These are phyloP conservation scores for Casuarina glauca DNA, from an alignment of 306 rosid species.

Conservation along the genomic window DNA sequence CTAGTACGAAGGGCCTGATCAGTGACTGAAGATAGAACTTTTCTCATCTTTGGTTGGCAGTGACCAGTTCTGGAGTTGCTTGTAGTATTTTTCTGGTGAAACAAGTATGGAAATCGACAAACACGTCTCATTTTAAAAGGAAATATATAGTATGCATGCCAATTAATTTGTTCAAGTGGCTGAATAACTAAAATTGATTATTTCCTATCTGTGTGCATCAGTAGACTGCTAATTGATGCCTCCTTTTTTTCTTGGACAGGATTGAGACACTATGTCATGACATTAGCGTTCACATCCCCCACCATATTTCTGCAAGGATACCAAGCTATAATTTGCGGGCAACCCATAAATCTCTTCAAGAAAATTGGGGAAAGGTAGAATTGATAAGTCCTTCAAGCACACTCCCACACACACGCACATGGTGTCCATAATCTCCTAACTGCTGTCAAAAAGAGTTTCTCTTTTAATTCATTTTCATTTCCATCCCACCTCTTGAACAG, in stretches of 20 bases:
- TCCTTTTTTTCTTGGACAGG: conserved; percentile 50
- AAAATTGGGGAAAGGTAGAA: conserved; percentile 90
- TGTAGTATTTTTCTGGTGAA: conserved; percentile 1
- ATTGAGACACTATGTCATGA: conserved; percentile 84
- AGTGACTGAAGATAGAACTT: not conserved
- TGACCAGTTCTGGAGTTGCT: conserved; percentile 5
- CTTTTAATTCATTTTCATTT: conserved; percentile 16
- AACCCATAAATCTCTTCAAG: conserved; percentile 78
- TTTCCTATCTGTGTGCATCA: conserved; percentile 1
- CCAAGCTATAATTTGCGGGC: conserved; percentile 90
- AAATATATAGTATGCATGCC: conserved; percentile 5
- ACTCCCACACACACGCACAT: not conserved
- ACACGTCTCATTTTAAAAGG: not conserved
- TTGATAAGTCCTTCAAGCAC: not conserved
- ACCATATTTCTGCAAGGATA: conserved; percentile 86
- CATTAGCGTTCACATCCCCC: conserved; percentile 88
- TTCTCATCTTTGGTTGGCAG: conserved; percentile 1
- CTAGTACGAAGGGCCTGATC: conserved; percentile 13
- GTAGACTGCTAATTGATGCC: conserved; percentile 14
- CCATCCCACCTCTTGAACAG: conserved; percentile 41
- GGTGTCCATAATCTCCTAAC: not conserved
- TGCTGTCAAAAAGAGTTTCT: conserved; percentile 9
- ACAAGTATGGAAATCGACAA: conserved; percentile 7
- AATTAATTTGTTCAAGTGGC: conserved; percentile 7
- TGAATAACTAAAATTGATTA: conserved; percentile 1